Evolutionary conservation across 2,329 filamentous ascomycete genomes (phyloP).

Genomic region (Ascochyta clinopodiicola): DNA sequence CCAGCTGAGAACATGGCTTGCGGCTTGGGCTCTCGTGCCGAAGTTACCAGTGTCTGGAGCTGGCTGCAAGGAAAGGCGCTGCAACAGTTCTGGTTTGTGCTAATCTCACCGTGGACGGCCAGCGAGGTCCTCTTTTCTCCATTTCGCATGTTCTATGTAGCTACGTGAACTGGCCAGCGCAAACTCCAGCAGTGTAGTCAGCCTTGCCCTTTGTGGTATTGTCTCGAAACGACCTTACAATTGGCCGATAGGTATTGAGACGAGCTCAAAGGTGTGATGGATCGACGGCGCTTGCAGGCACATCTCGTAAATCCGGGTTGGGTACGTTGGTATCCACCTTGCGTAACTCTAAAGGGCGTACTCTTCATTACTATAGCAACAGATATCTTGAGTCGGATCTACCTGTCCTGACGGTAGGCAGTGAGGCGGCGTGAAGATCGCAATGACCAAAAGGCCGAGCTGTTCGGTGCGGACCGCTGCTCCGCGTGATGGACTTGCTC

Average conservation of each 20-base stretch:
- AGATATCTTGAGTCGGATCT: background rate
- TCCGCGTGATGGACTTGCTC: background rate
- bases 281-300: conserved; percentile 13
- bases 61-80: background rate
- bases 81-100: background rate
- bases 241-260: background rate
- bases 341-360: background rate
- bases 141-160: background rate
- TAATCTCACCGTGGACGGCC: background rate
- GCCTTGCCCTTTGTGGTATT: background rate
- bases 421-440: conserved; percentile 14
- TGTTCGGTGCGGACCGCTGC: background rate
- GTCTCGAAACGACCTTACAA: background rate
- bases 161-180: background rate
- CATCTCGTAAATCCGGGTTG: conserved; percentile 7
- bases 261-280: background rate
- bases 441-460: conserved; percentile 9
- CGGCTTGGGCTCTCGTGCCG: conserved; percentile 3
- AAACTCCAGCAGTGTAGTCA: background rate
- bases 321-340: conserved; percentile 2
- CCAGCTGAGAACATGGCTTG: conserved; percentile 1
- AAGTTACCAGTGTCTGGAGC: conserved; percentile 6
- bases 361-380: background rate
- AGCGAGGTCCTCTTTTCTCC: background rate
- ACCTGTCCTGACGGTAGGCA: background rate